Evolutionary conservation across 768 basidiomycete species (phyloP).

Genomic region (Sarcomyxa edulis): DNA sequence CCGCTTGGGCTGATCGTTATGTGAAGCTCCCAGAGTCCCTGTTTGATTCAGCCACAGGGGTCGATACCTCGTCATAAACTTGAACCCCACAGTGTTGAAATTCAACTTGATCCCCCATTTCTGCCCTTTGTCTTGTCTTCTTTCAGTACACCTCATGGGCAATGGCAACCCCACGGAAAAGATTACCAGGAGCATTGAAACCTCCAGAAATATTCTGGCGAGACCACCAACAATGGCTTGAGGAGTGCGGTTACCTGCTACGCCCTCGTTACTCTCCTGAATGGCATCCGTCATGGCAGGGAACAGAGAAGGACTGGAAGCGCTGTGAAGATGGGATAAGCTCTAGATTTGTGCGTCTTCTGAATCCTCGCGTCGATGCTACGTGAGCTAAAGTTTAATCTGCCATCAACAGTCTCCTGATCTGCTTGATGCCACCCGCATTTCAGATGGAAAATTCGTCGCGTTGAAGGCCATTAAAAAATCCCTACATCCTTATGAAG

Average conservation of each 20-base stretch:
- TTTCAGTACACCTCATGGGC: too few relatives aligned
- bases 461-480: slow-evolving; percentile 18
- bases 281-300: slow-evolving; percentile 29
- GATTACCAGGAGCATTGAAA: not conserved
- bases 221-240: slow-evolving; percentile 22
- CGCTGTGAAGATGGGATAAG: slow-evolving; percentile 7
- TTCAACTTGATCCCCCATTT: too few relatives aligned
- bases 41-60: too few relatives aligned
- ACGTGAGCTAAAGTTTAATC: not conserved
- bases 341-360: slow-evolving; percentile 3
- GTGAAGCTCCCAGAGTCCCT: too few relatives aligned
- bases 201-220: slow-evolving; percentile 16
- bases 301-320: not conserved
- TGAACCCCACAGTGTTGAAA: too few relatives aligned
- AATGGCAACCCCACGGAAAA: too few relatives aligned
- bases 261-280: slow-evolving; percentile 24
- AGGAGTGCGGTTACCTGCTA: slow-evolving; percentile 24
- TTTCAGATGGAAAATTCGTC: slow-evolving; percentile 20
- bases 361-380: not conserved
- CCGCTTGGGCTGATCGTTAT: too few relatives aligned
- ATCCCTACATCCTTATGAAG: slow-evolving; percentile 17
- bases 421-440: slow-evolving; percentile 22
- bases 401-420: not conserved
- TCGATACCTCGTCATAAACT: too few relatives aligned
- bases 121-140: too few relatives aligned